Evolutionary conservation across 2,329 filamentous ascomycete species (phyloP), one percentile per base, ranked within the genome.

Genomic region (Xylariaceae sp.): DNA sequence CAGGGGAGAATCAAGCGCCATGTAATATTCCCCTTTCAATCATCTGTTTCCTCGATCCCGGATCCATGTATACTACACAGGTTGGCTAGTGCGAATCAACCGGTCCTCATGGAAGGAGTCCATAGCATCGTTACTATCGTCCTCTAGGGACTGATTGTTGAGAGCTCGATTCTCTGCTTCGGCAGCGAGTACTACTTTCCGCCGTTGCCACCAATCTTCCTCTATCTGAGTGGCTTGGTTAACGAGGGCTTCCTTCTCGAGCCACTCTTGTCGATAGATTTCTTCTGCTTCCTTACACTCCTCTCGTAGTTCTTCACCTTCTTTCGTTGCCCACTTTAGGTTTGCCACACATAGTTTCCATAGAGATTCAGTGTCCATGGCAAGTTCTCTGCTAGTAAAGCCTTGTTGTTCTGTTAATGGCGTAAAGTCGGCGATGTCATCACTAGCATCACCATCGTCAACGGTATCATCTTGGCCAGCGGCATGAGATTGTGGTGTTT

Each of bases 221-320:
- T 94, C 90, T 67, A 78, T 81, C 67, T 82, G 74, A 65, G 91
- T 81, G 28, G 89, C 82, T 68, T 92, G 90, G 55, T 91, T 85
- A n/a, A 95, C 74, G 16, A 94, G 74, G 26, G 91, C 81, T 74
- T 95, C 90, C 74, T 94, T 94, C 74, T 90, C 86, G 12, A 86
- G 77, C 91, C 91, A 95, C 70, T 92, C 89, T 60, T 86, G 81
- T 71, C 85, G 85, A 73, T 89, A 87, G 11, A 80, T 68, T 31
- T 84, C 83, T 71, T 94, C 89, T 72, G 89, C 82, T 39, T 78
- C 76, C 62, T 87, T 85, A 64, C 87, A 85, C 71, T 92, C 87
- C 52, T 78, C 78, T 65, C 82, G 82, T 47, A 95, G 77, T 34
- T 79, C 74, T 49, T 89, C 86, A 55, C 80, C 78, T 48, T 93